phyloP scores from a whole-genome alignment of 2,329 filamentous ascomycete genomes.

The Exophiala viscosa region DNA sequence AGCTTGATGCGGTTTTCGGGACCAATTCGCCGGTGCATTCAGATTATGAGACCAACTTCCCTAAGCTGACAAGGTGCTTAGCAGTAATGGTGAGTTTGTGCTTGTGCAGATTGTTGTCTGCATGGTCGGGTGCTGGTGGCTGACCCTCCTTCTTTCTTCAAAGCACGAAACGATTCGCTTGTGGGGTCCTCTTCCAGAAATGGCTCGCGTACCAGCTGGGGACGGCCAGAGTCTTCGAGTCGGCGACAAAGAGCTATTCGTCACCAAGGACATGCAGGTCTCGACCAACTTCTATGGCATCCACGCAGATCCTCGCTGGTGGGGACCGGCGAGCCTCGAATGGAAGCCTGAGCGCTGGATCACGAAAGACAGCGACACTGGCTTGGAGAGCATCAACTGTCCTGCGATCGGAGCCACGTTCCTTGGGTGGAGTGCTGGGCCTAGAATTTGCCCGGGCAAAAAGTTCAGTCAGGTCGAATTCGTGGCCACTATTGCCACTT shows the following conservation, averaged over 20 bases:
- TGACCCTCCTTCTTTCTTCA: neutral
- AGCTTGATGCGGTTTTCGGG: slow-evolving; percentile 30
- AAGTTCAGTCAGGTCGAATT: slow-evolving; percentile 37
- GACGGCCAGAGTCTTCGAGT: slow-evolving; percentile 26
- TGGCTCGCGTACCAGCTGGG: slow-evolving; percentile 6
- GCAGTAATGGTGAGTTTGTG: slow-evolving; percentile 31
- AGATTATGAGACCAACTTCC: slow-evolving; percentile 8
- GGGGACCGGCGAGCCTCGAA: slow-evolving; percentile 26
- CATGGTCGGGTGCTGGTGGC: neutral
- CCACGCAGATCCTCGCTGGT: slow-evolving; percentile 30
- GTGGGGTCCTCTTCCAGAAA: slow-evolving; percentile 16
- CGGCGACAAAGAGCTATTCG: slow-evolving; percentile 11
- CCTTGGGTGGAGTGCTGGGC: slow-evolving; percentile 32
- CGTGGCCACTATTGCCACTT: slow-evolving; percentile 36
- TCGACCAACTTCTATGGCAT: slow-evolving; percentile 25
- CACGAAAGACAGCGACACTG: slow-evolving; percentile 10
- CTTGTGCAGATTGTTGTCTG: slow-evolving; percentile 37
- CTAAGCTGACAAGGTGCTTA: slow-evolving; percentile 4
- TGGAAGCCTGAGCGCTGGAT: slow-evolving; percentile 39
- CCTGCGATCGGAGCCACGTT: slow-evolving; percentile 19
- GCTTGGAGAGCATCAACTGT: slow-evolving; percentile 25
- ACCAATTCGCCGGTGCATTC: neutral
- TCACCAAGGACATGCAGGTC: slow-evolving; percentile 24
- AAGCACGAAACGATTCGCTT: slow-evolving; percentile 28
- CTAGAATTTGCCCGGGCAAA: slow-evolving; percentile 32